phyloP scores from a whole-genome alignment of 2,329 filamentous ascomycete species.

The Hymenoscyphus linearis region DNA sequence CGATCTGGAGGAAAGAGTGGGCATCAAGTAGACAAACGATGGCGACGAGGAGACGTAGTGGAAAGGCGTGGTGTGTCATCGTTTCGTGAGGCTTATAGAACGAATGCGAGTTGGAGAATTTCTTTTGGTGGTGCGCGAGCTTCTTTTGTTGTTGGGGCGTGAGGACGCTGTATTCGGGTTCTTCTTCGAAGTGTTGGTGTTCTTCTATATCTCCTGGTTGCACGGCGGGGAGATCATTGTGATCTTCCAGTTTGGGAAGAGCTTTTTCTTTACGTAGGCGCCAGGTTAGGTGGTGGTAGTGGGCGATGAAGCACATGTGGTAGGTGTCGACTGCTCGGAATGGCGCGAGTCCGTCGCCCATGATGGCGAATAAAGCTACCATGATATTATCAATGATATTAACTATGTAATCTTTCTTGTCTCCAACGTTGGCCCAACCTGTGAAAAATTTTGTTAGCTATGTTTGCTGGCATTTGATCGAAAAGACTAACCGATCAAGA shows the following conservation, averaged over 20 bases:
- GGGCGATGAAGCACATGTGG: conserved; percentile 64
- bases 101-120: conserved; percentile 76
- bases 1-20: conserved; percentile 75
- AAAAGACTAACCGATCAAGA: conserved; percentile 61
- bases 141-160: conserved; percentile 60
- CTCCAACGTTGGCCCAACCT: conserved; percentile 74
- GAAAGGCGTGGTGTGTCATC: conserved; percentile 73
- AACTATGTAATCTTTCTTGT: conserved; percentile 62
- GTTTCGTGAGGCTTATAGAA: conserved; percentile 91
- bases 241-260: conserved; percentile 52
- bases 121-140: conserved; percentile 71
- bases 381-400: conserved; percentile 67
- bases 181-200: conserved; percentile 28
- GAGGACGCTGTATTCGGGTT: conserved; percentile 54
- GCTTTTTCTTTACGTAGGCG: conserved; percentile 49
- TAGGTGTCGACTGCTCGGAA: conserved; percentile 80
- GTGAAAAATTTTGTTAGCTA: neutral
- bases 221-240: conserved; percentile 52
- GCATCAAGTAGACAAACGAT: conserved; percentile 75
- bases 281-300: conserved; percentile 60
- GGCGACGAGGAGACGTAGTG: conserved; percentile 65
- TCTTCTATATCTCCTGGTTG: conserved; percentile 24
- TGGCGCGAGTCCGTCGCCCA: conserved; percentile 65
- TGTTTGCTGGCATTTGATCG: neutral
- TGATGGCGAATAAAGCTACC: conserved; percentile 64